phyloP scores from a whole-genome alignment of 2,329 filamentous ascomycete species.

The Neofusicoccum ribis region DNA sequence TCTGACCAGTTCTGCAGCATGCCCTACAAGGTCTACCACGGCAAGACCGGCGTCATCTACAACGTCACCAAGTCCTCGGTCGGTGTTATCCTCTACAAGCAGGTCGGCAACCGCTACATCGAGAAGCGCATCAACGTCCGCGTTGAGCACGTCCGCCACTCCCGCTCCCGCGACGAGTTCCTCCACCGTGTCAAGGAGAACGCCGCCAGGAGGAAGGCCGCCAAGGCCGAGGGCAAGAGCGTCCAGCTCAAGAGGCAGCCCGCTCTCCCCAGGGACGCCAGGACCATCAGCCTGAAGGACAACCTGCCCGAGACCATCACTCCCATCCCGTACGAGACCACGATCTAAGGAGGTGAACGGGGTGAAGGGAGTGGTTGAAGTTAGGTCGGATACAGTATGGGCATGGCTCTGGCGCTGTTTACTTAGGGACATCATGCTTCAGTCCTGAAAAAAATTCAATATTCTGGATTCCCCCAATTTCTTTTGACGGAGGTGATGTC shows the following conservation, averaged over 20 bases:
- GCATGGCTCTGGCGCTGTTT: slow-evolving; percentile 20
- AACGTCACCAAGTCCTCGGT: slow-evolving; percentile 98
- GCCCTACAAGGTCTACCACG: slow-evolving; percentile 99
- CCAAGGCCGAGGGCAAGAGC: slow-evolving; percentile 83
- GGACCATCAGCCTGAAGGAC: slow-evolving; percentile 76
- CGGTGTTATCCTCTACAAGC: slow-evolving; percentile 99
- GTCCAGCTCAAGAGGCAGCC: slow-evolving; percentile 93
- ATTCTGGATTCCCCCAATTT: slow-evolving; percentile 10
- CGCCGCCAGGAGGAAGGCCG: slow-evolving; percentile 87
- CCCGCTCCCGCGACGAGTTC: slow-evolving; percentile 96
- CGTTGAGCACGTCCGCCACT: slow-evolving; percentile 93
- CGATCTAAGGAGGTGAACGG: slow-evolving; percentile 68
- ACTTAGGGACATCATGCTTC: slow-evolving; percentile 20
- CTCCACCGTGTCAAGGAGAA: slow-evolving; percentile 95
- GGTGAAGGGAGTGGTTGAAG: slow-evolving; percentile 21
- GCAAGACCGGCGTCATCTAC: slow-evolving; percentile 92
- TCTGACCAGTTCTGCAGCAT: slow-evolving; percentile 62
- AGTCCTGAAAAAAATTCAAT: slow-evolving; percentile 19
- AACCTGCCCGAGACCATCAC: slow-evolving; percentile 88
- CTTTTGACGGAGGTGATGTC: not conserved
- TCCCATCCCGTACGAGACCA: slow-evolving; percentile 95
- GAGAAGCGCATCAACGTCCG: slow-evolving; percentile 99
- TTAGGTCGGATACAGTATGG: slow-evolving; percentile 13
- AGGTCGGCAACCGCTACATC: slow-evolving; percentile 98
- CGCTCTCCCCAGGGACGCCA: slow-evolving; percentile 73